These are phyloP conservation scores for Sugiyamaella lignohabitans DNA, from an alignment of 805 yeast genomes.

Conservation along the genomic window DNA sequence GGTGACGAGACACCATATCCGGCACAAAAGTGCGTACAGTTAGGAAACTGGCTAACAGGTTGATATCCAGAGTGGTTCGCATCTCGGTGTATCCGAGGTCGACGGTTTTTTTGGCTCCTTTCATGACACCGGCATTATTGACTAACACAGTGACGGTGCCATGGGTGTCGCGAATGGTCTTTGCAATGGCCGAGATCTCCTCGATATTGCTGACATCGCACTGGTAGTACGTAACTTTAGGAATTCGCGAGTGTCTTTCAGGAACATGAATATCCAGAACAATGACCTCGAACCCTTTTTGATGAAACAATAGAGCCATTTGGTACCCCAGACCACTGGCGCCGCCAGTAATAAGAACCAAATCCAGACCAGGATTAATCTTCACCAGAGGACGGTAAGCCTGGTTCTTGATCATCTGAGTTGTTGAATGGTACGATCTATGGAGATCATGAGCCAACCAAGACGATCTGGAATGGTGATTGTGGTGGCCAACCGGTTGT, in stretches of 20 bases:
- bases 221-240: constrained; percentile 46
- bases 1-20: constrained; percentile 48
- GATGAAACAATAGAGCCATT: constrained; percentile 43
- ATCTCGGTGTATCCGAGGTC: constrained; percentile 54
- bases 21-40: constrained; percentile 69
- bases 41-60: constrained; percentile 63
- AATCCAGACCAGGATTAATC: constrained; percentile 12
- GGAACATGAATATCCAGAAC: constrained; percentile 53
- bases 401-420: not conserved
- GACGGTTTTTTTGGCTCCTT: constrained; percentile 44
- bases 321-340: constrained; percentile 69
- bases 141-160: constrained; percentile 65
- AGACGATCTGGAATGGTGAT: not conserved
- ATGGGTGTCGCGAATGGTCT: constrained; percentile 38
- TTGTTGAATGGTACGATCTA: not conserved
- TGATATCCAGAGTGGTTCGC: constrained; percentile 56
- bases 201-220: constrained; percentile 64
- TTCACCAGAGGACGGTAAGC: not conserved
- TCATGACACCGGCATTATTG: constrained; percentile 81
- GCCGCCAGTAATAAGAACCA: constrained; percentile 78
- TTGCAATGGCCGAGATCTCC: constrained; percentile 39
- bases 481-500: not conserved
- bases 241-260: constrained; percentile 27
- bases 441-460: not conserved
- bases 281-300: constrained; percentile 45